Conservation (phyloP, 1,284 basidiomycete species). For the Cutaneotrichosporon cutaneum region DNA sequence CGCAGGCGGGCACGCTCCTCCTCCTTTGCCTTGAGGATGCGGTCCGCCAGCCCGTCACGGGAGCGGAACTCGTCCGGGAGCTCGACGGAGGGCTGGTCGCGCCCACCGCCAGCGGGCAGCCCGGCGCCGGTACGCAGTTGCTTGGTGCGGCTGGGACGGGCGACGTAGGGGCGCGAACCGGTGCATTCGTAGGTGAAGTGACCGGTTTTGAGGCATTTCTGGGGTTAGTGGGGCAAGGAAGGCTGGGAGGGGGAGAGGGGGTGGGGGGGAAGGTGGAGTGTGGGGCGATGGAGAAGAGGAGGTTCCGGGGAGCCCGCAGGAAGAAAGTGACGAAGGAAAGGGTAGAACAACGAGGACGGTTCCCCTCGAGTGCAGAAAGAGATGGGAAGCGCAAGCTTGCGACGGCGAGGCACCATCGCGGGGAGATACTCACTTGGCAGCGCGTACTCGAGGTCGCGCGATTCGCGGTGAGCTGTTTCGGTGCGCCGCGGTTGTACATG, state of each 20-base stretch:
- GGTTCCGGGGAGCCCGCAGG: too few relatives aligned
- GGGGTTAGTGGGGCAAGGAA: conserved; percentile 8
- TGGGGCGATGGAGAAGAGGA: neutral
- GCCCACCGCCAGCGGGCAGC: conserved; percentile 24
- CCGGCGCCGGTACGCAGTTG: conserved; percentile 31
- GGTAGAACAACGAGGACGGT: too few relatives aligned
- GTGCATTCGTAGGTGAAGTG: conserved; percentile 54
- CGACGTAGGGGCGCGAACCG: conserved; percentile 44
- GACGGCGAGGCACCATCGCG: too few relatives aligned
- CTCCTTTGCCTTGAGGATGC: conserved; percentile 49
- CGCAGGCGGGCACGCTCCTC: conserved; percentile 36
- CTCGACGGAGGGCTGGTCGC: conserved; percentile 45
- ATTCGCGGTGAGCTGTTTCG: conserved; percentile 41
- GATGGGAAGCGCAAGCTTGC: too few relatives aligned
- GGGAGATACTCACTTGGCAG: conserved; percentile 42
- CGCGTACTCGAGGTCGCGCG: conserved; percentile 44
- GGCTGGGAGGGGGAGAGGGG: conserved; percentile 2
- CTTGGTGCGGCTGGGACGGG: conserved; percentile 47
- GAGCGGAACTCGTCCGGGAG: conserved; percentile 53
- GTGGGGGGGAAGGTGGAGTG: conserved; percentile 4
- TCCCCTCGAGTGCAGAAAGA: too few relatives aligned
- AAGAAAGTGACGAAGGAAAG: too few relatives aligned
- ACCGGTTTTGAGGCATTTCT: conserved; percentile 50
- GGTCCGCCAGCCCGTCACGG: conserved; percentile 44
- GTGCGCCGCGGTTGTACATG: conserved; percentile 31